Evolutionary conservation across 106 monocot species (phyloP), one percentile per base, ranked within the genome.

Genomic region (Allium fistulosum): DNA sequence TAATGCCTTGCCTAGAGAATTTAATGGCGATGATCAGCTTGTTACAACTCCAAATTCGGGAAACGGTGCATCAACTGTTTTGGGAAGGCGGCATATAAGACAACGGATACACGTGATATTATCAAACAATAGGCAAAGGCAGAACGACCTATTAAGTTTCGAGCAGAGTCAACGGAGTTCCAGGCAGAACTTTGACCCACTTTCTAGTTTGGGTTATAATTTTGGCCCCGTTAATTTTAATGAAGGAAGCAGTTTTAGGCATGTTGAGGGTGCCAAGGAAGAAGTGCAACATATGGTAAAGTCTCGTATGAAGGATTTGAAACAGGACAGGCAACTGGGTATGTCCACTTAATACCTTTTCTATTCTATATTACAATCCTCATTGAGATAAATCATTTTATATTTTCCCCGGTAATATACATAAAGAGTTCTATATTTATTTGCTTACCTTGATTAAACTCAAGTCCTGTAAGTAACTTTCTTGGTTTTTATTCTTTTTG

Each of bases 51-150:
- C 75, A 28, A 57, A 57, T 1, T 72, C 76, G 16, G 76, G 84
- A n/a, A 18, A 59, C 27, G 79, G 75, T 7, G 88, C 85, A 51
- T 78, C 81, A 53, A 93, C 88, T 26, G 64, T 88, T 12, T 81
- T 82, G 58, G 83, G 83, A 46, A 81, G 93, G 52, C 80, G 88
- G 8, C 82, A 82, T 57, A 85, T 92, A 55, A 82, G 76, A 9
- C 79, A 72, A 17, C 76, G 76, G 8, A 88, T 92, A 62, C 77
- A 82, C 2, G 70, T 80, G 71, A 63, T 92, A 47, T 52, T 92
- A 2, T 84, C 87, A 15, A 82, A 65, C 50, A 76, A 65, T 55
- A 71, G 88, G 59, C 58, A 65, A 14, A 88, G 81, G 72, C 78
- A 75, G 62, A 56, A 61, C 37, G 27, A 63, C 18, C 58, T 61